Conservation (phyloP, 1,139 yeast genomes). For the Yamadazyma dushanensis region DNA sequence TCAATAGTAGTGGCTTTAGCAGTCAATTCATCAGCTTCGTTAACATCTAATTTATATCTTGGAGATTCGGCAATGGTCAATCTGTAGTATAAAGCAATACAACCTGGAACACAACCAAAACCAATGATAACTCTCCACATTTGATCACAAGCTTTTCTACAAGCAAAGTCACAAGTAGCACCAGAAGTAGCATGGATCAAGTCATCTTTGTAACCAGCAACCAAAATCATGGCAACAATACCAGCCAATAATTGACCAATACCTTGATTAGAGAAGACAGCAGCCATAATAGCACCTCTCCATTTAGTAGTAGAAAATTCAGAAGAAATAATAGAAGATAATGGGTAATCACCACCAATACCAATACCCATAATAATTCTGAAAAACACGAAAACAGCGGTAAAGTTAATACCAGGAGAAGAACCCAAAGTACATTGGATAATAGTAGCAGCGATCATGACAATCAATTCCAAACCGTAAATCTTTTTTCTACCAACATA, state of each 20-base stretch:
- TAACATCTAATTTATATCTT: conserved; percentile 78
- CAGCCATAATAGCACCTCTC: conserved; percentile 97
- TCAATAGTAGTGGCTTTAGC: conserved; percentile 58
- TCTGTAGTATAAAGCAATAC: conserved; percentile 80
- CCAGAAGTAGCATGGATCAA: conserved; percentile 52
- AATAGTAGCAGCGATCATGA: conserved; percentile 79
- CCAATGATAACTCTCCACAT: conserved; percentile 93
- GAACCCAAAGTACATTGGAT: conserved; percentile 72
- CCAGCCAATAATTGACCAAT: conserved; percentile 90
- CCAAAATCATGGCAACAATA: conserved; percentile 69
- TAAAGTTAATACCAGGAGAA: conserved; percentile 69
- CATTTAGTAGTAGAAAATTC: conserved; percentile 89
- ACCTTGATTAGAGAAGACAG: conserved; percentile 92
- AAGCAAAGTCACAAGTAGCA: conserved; percentile 59
- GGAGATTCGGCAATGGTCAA: conserved; percentile 93
- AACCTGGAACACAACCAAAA: conserved; percentile 86
- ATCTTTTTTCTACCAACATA: conserved; percentile 82
- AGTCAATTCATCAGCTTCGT: conserved; percentile 52
- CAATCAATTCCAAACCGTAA: conserved; percentile 81
- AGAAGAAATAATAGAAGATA: conserved; percentile 88
- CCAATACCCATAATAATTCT: conserved; percentile 92
- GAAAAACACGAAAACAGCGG: conserved; percentile 70
- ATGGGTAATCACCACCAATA: conserved; percentile 99
- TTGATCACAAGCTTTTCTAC: conserved; percentile 79
- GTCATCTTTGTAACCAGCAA: conserved; percentile 68